Evolutionary conservation across 345 rosid genomes (phyloP), one percentile per base, ranked within the genome.

Genomic region (Alliaria petiolata): DNA sequence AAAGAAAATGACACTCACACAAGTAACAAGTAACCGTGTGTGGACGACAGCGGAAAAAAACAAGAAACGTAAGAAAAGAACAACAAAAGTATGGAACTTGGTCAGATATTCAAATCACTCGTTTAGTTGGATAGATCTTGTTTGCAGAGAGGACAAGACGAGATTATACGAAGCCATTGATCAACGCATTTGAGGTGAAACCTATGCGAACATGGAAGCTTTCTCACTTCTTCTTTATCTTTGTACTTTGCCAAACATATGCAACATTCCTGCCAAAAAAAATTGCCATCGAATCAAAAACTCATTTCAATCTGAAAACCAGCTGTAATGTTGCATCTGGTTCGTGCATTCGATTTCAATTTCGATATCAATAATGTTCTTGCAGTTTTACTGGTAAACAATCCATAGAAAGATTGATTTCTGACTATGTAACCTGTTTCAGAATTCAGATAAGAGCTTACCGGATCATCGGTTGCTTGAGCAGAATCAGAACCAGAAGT

Each of bases 131-230:
- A 82, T 36, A 91, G 75, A 80, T 85, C 92, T 83, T 89, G 91
- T 76, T 95, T 95, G 63, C 99, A 95, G 45, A 91, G 93, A 52
- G 99, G 99, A 72, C 99, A 95, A 65, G 92, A 89, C 30, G 96
- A 95, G 43, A 88, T 85, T 8, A 95, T 91, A 66, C 83, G 80
- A 55, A 95, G 96, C 99, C 99, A 91, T 39, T 95, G 96, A 80
- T 95, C 99, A 19, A 91, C 99, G 34, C 99, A 95, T 53, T 86
- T 85, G 53, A 86, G 92, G 78, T 95, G 99, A 79, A 95, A 95
- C 69, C 85, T 77, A 67, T 95, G 99, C 19, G 90, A 87, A 69
- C 99, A 95, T 49, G 96, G 96, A 76, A 95, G 75, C 71, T 85
- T 73, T 74, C 92, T 85, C 72, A 95, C 88, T 72, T 91, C 96